Percentiles rank a stretch among this genome's conserved stretches.
Conservation (phyloP, 140 eudicot species). For the Ambrosia hybrid region DNA sequence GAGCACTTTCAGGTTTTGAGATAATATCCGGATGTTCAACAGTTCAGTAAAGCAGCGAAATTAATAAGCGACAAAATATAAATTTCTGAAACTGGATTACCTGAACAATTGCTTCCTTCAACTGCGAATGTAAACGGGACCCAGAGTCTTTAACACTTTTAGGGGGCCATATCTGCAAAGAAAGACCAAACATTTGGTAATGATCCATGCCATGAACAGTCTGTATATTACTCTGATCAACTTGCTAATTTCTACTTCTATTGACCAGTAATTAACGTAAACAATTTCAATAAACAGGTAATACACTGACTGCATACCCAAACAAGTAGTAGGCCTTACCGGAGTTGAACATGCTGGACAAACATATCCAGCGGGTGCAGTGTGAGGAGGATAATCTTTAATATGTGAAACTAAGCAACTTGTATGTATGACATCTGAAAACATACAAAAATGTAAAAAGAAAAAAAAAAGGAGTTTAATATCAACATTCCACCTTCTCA, state of each 20-base stretch:
- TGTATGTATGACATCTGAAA: conserved; percentile 74
- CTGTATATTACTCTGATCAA: neutral
- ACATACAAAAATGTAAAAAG: conserved; percentile 3
- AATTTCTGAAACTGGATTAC: conserved; percentile 22
- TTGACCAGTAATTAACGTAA: conserved; percentile 1
- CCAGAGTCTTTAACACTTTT: conserved; percentile 93
- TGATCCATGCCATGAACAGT: no score
- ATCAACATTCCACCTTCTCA: neutral
- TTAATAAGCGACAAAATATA: neutral
- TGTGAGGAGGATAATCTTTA: conserved; percentile 83
- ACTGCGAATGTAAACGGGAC: conserved; percentile 73
- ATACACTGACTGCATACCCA: conserved; percentile 13
- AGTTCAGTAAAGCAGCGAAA: neutral
- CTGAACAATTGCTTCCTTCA: conserved; percentile 82
- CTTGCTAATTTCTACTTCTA: neutral
- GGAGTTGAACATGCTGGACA: conserved; percentile 86
- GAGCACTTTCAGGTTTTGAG: conserved; percentile 5
- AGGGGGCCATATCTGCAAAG: conserved; percentile 93
- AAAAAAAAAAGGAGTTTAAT: conserved; percentile 1
- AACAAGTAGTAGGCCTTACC: conserved; percentile 47
- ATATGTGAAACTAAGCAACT: conserved; percentile 79
- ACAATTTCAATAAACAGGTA: no score
- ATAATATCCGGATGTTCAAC: neutral
- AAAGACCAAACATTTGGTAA: neutral
- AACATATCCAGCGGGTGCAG: conserved; percentile 91